These are phyloP conservation scores for Escovopsis sp. DNA, from an alignment of 2,329 filamentous ascomycete species.

Conservation along the genomic window DNA sequence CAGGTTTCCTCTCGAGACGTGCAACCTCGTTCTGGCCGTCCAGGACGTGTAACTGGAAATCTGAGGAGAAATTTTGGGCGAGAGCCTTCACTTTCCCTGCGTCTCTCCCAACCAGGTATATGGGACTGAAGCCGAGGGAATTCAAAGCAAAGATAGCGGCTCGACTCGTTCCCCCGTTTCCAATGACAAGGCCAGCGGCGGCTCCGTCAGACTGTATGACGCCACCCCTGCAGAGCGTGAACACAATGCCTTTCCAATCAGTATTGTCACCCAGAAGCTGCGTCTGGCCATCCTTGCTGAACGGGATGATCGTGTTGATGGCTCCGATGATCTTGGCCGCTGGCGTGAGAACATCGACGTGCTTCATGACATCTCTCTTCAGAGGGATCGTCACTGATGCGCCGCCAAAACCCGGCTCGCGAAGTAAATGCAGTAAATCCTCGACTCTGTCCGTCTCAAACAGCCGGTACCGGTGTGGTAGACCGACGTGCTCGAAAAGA, in stretches of 20 bases:
- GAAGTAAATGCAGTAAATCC: conserved; percentile 51
- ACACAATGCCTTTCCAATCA: conserved; percentile 86
- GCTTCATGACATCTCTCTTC: conserved; percentile 72
- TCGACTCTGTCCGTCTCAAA: conserved; percentile 56
- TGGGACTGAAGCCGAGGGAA: conserved; percentile 66
- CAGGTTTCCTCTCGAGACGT: conserved; percentile 32
- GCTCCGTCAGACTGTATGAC: conserved; percentile 25
- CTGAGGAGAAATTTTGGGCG: conserved; percentile 54
- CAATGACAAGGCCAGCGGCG: conserved; percentile 62
- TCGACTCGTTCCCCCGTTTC: conserved; percentile 80
- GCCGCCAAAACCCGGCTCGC: conserved; percentile 65
- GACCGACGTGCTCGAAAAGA: conserved; percentile 59
- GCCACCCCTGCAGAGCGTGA: conserved; percentile 58
- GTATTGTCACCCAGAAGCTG: conserved; percentile 79
- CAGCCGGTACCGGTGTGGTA: conserved; percentile 70
- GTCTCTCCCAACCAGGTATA: conserved; percentile 77
- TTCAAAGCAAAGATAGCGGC: conserved; percentile 83
- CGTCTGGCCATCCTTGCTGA: conserved; percentile 25
- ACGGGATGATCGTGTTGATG: conserved; percentile 79
- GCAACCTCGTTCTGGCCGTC: conserved; percentile 32
- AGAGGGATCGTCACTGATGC: conserved; percentile 92
- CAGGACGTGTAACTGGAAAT: conserved; percentile 57
- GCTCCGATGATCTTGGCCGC: conserved; percentile 77
- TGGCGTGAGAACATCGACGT: conserved; percentile 66
- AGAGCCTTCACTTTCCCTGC: conserved; percentile 52